These are phyloP conservation scores for Platanthera guangdongensis DNA, from an alignment of 106 monocot species.

Conservation along the genomic window DNA sequence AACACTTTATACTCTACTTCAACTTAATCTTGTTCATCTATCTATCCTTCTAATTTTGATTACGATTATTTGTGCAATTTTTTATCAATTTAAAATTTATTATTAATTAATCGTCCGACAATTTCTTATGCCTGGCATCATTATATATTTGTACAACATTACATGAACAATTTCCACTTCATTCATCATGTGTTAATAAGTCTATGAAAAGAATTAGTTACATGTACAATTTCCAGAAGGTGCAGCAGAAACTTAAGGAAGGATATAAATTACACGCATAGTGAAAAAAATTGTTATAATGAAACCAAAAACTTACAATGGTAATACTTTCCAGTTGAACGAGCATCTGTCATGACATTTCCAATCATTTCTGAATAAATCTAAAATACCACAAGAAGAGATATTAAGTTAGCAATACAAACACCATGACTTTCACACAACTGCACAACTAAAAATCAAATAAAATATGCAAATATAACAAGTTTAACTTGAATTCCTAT, in stretches of 20 bases:
- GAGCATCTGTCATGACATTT: constrained; percentile 98
- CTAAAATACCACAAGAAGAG: constrained; percentile 27
- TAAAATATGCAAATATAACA: not conserved
- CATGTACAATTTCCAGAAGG: not conserved
- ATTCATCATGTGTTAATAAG: not conserved
- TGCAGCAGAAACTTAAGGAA: not conserved
- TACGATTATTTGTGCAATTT: too few relatives aligned
- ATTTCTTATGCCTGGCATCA: too few relatives aligned
- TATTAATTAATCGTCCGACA: too few relatives aligned
- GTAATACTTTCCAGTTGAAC: constrained; percentile 97
- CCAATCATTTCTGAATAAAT: constrained; percentile 99
- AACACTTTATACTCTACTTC: too few relatives aligned
- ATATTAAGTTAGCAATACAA: constrained; percentile 3
- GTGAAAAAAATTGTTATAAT: not conserved
- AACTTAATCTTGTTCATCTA: too few relatives aligned
- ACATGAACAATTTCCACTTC: too few relatives aligned
- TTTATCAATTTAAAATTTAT: too few relatives aligned
- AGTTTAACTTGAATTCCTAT: not conserved
- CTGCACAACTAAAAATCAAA: not conserved
- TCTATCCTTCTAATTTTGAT: too few relatives aligned
- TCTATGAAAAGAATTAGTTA: not conserved
- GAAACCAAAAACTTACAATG: constrained; percentile 62
- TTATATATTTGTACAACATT: too few relatives aligned
- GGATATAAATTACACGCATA: not conserved
- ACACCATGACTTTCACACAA: not conserved